Percentiles rank a stretch among this genome's conserved stretches.
Evolutionary conservation across 352 stramenopile species (phyloP).

Genomic region (Phytophthora meadii): DNA sequence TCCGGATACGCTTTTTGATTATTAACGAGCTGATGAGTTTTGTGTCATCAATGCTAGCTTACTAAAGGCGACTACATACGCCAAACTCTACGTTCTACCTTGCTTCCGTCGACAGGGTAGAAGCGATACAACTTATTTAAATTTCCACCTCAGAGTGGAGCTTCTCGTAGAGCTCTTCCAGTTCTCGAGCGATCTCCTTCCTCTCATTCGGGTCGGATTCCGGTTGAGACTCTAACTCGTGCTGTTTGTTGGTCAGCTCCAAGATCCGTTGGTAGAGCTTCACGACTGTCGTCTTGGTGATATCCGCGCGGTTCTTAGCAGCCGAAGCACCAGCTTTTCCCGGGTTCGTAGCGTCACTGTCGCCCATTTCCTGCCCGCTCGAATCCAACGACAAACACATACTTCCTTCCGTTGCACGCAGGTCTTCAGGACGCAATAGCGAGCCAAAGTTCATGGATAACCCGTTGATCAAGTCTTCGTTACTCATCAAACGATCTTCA

Average conservation of each 20-base stretch:
- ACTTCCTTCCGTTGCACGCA: slow-evolving; percentile 46
- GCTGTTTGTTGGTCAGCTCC: slow-evolving; percentile 66
- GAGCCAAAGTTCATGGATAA: slow-evolving; percentile 49
- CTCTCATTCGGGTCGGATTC: slow-evolving; percentile 45
- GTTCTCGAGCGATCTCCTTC: slow-evolving; percentile 47
- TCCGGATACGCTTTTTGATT: slow-evolving; percentile 20
- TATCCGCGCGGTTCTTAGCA: slow-evolving; percentile 23
- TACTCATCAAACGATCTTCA: slow-evolving; percentile 38
- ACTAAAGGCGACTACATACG: slow-evolving; percentile 19
- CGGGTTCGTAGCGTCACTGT: slow-evolving; percentile 9
- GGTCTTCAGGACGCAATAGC: slow-evolving; percentile 46
- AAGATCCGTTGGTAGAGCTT: slow-evolving; percentile 72
- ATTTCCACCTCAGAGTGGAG: slow-evolving; percentile 48
- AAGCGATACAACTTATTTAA: slow-evolving; percentile 36
- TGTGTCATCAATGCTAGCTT: slow-evolving; percentile 20
- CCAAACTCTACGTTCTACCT: slow-evolving; percentile 14
- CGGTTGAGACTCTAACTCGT: slow-evolving; percentile 52
- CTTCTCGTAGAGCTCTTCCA: slow-evolving; percentile 60
- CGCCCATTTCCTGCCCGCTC: slow-evolving; percentile 36
- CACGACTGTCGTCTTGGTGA: slow-evolving; percentile 54
- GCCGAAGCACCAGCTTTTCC: slow-evolving; percentile 11
- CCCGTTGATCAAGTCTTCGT: slow-evolving; percentile 29
- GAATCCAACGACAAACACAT: slow-evolving; percentile 50
- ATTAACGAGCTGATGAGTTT: slow-evolving; percentile 25
- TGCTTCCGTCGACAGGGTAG: slow-evolving; percentile 27